Evolutionary conservation across 1,284 basidiomycete genomes (phyloP).

Genomic region (Vanrija sp.): DNA sequence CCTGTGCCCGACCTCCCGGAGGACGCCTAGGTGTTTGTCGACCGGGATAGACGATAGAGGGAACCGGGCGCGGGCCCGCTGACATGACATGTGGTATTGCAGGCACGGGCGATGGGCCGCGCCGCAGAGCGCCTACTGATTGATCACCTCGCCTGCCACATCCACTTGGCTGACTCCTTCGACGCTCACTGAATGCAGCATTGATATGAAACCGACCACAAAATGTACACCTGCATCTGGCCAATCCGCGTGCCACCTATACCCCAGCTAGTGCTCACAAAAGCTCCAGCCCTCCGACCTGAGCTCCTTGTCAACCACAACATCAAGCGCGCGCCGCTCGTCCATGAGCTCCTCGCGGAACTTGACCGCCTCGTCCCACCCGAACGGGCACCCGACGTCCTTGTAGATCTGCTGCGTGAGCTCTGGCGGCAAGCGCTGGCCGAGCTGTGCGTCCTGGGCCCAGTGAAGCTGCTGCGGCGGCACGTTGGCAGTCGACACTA

Average conservation of each 20-base stretch:
- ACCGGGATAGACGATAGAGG: too few relatives aligned
- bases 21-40: conserved; percentile 5
- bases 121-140: too few relatives aligned
- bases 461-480: neutral
- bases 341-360: conserved; percentile 17
- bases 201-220: too few relatives aligned
- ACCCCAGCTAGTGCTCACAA: conserved; percentile 13
- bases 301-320: neutral
- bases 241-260: too few relatives aligned
- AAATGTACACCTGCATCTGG: too few relatives aligned
- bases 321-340: conserved; percentile 8
- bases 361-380: conserved; percentile 8
- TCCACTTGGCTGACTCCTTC: too few relatives aligned
- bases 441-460: neutral
- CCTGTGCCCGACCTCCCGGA: conserved; percentile 39
- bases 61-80: too few relatives aligned
- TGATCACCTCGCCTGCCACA: too few relatives aligned
- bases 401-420: conserved; percentile 9
- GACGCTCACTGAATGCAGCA: too few relatives aligned
- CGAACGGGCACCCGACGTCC: conserved; percentile 11
- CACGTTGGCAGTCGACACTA: neutral
- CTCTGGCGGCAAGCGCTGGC: conserved; percentile 7
- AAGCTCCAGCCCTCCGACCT: conserved; percentile 1
- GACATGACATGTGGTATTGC: too few relatives aligned
- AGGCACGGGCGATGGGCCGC: too few relatives aligned